Evolutionary conservation across 331 rosid genomes (phyloP).

Genomic region (Prunus yedoensis): DNA sequence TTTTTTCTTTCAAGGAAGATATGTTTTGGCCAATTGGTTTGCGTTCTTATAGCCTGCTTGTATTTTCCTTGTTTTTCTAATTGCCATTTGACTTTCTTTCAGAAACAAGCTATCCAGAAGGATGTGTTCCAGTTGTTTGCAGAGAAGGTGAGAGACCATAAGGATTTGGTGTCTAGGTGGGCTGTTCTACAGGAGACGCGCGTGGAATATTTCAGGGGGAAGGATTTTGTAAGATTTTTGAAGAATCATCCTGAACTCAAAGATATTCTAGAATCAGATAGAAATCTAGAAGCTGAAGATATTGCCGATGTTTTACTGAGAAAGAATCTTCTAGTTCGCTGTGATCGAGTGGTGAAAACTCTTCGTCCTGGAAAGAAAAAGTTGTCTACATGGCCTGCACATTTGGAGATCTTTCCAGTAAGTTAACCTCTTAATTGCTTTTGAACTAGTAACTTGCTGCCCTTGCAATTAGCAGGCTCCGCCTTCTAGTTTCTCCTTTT

Average conservation of each 20-base stretch:
- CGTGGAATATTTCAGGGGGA: conserved; percentile 93
- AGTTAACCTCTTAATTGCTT: conserved; percentile 18
- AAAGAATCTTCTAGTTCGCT: conserved; percentile 81
- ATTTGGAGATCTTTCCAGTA: conserved; percentile 87
- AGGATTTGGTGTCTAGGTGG: conserved; percentile 91
- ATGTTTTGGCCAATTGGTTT: conserved; percentile 7
- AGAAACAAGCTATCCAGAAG: conserved; percentile 83
- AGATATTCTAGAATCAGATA: conserved; percentile 73
- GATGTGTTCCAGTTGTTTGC: conserved; percentile 89
- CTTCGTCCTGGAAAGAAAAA: conserved; percentile 97
- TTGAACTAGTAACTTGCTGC: not conserved
- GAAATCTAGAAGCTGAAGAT: conserved; percentile 74
- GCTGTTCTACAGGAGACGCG: conserved; percentile 98
- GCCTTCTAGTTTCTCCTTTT: conserved; percentile 6
- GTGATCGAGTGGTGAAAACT: conserved; percentile 96
- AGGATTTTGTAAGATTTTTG: conserved; percentile 77
- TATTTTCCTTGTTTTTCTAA: conserved; percentile 11
- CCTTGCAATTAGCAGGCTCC: conserved; percentile 6
- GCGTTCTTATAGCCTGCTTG: not conserved
- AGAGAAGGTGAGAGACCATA: conserved; percentile 92
- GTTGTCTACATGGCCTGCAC: conserved; percentile 97
- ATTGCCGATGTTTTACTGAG: conserved; percentile 65
- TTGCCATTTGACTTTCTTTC: conserved; percentile 26
- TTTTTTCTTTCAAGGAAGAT: not conserved
- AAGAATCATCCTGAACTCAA: conserved; percentile 82